Conservation (phyloP, 495 filamentous ascomycete species). For the Gamarada debralockiae region DNA sequence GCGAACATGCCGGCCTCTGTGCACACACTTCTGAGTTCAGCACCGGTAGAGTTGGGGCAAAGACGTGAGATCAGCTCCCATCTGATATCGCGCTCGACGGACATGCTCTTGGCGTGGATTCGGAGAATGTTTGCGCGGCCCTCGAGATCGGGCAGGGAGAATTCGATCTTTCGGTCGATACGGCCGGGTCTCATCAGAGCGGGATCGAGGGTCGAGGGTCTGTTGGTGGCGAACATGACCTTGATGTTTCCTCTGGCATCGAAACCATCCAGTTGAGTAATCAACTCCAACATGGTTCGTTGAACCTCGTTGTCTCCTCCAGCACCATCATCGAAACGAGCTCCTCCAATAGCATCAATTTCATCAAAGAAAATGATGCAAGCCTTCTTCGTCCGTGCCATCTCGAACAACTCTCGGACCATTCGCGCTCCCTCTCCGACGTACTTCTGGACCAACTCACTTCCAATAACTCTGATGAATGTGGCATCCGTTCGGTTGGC, state of each 20-base stretch:
- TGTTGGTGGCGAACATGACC: conserved; percentile 99
- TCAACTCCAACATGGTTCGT: conserved; percentile 96
- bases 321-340: conserved; percentile 97
- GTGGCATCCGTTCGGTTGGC: conserved; percentile 97
- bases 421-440: conserved; percentile 96
- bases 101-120: conserved; percentile 99
- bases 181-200: conserved; percentile 95
- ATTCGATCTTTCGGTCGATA: conserved; percentile 99
- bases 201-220: conserved; percentile 92
- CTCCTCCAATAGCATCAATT: conserved; percentile 95
- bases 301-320: conserved; percentile 99
- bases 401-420: conserved; percentile 98
- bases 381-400: conserved; percentile 99
- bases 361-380: conserved; percentile 99
- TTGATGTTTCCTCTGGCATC: conserved; percentile 98
- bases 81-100: conserved; percentile 95
- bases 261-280: conserved; percentile 97
- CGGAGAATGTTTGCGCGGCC: conserved; percentile 95
- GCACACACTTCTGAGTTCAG: conserved; percentile 90
- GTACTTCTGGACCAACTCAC: conserved; percentile 97
- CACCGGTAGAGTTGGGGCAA: conserved; percentile 95
- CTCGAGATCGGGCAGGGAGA: conserved; percentile 93
- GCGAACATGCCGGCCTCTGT: conserved; percentile 99
- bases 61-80: conserved; percentile 97
- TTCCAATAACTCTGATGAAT: conserved; percentile 97